Percentiles rank a stretch among this genome's conserved stretches.
Evolutionary conservation across 192 early-diverging fungal genomes (phyloP).

Genomic region (Entomortierella lignicola): DNA sequence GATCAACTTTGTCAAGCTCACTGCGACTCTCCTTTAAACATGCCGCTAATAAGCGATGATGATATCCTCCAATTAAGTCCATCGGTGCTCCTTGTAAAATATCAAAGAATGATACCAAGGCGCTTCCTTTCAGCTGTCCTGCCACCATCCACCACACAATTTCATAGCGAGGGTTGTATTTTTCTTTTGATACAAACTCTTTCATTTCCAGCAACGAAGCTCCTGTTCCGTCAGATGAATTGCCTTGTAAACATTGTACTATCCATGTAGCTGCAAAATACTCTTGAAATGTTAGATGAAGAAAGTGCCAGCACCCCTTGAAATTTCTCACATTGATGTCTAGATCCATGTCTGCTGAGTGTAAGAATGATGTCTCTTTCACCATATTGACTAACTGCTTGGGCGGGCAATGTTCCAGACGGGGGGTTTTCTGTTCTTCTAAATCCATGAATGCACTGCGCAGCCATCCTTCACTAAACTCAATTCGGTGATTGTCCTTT

Average conservation of each 20-base stretch:
- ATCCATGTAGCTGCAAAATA: conserved; percentile 36
- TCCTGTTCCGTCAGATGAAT: neutral
- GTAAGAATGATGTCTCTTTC: conserved; percentile 36
- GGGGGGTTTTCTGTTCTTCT: neutral
- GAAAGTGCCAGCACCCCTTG: conserved; percentile 15
- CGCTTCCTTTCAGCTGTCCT: conserved; percentile 13
- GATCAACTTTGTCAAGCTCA: neutral
- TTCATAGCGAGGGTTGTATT: conserved; percentile 30
- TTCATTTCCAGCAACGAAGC: neutral
- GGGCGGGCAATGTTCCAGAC: neutral
- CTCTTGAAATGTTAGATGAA: conserved; percentile 41
- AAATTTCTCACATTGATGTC: neutral
- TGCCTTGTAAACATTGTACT: neutral
- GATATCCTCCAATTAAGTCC: conserved; percentile 27
- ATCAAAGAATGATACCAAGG: conserved; percentile 11
- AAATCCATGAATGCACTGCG: neutral
- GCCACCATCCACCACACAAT: conserved; percentile 45
- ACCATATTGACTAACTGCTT: neutral
- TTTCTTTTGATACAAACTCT: conserved; percentile 11
- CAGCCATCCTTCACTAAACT: conserved; percentile 12
- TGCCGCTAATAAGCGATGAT: conserved; percentile 12
- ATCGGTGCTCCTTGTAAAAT: conserved; percentile 9
- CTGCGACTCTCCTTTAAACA: conserved; percentile 8
- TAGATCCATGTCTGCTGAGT: conserved; percentile 12
- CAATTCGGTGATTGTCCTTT: conserved; percentile 21